Conservation (phyloP, 1,284 basidiomycete genomes). For the Leccinum ponderosum region DNA sequence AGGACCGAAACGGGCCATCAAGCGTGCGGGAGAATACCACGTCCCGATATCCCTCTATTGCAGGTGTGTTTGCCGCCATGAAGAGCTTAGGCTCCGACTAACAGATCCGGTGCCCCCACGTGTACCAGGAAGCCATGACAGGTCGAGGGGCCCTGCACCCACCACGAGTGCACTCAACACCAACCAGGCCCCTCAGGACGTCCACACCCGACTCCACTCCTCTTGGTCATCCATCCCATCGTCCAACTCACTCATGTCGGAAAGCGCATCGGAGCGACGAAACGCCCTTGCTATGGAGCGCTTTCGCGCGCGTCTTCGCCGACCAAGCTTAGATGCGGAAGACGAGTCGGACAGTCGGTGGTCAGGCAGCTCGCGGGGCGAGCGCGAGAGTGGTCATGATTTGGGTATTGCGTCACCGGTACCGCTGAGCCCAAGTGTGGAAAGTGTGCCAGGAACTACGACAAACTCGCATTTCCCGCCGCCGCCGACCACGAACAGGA, state of each 20-base stretch:
- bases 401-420: conserved; percentile 14
- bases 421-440: conserved; percentile 15
- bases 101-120: conserved; percentile 19
- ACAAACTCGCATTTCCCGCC: conserved; percentile 9
- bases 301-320: conserved; percentile 20
- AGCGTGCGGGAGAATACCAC: conserved; percentile 10
- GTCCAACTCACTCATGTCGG: conserved; percentile 45
- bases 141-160: conserved; percentile 20
- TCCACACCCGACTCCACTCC: conserved; percentile 23
- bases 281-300: conserved; percentile 36
- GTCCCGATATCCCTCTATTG: conserved; percentile 10
- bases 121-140: conserved; percentile 10
- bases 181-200: conserved; percentile 16
- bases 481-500: too few relatives aligned
- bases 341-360: conserved; percentile 29
- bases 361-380: conserved; percentile 21
- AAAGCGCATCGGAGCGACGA: conserved; percentile 42
- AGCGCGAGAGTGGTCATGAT: conserved; percentile 16
- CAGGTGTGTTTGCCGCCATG: conserved; percentile 15
- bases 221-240: conserved; percentile 32
- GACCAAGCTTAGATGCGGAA: conserved; percentile 28
- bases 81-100: not conserved
- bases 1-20: conserved; percentile 16
- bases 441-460: conserved; percentile 12
- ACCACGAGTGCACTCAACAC: conserved; percentile 7